Evolutionary conservation across 2,329 filamentous ascomycete species (phyloP).

Genomic region (Venturia carpophila): DNA sequence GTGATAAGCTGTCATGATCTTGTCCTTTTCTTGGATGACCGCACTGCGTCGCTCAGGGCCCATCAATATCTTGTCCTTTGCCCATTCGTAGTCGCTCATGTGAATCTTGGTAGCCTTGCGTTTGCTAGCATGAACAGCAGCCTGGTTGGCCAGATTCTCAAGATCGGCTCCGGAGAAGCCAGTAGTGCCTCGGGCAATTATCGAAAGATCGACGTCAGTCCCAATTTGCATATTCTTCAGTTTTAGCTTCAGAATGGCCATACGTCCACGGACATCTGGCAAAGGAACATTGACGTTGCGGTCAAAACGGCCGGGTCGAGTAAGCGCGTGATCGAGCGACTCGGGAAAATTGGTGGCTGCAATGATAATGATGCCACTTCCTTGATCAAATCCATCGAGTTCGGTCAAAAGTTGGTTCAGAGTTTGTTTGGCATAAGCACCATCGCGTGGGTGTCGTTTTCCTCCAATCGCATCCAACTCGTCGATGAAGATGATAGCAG

Average conservation of each 20-base stretch:
- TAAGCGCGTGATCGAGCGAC: conserved; percentile 87
- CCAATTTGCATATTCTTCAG: conserved; percentile 81
- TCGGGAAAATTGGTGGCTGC: conserved; percentile 95
- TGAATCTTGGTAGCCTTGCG: conserved; percentile 67
- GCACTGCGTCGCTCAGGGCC: conserved; percentile 85
- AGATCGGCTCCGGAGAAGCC: conserved; percentile 93
- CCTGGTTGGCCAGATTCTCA: conserved; percentile 95
- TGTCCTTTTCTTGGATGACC: conserved; percentile 87
- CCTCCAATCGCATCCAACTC: conserved; percentile 91
- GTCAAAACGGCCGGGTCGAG: conserved; percentile 90
- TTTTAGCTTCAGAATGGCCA: conserved; percentile 90
- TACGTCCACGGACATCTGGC: conserved; percentile 85
- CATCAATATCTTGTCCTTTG: conserved; percentile 97
- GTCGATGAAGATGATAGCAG: conserved; percentile 92
- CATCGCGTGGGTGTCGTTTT: conserved; percentile 85
- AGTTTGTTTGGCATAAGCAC: conserved; percentile 93
- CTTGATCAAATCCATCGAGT: conserved; percentile 92
- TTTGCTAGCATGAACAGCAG: conserved; percentile 88
- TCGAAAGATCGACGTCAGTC: conserved; percentile 71
- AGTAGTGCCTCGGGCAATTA: conserved; percentile 78
- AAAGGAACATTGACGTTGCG: conserved; percentile 82
- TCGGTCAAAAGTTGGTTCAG: conserved; percentile 96
- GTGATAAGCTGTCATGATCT: conserved; percentile 90
- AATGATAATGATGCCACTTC: conserved; percentile 89
- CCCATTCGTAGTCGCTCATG: conserved; percentile 85